Evolutionary conservation across 768 basidiomycete species (phyloP).

Genomic region (Erythrobasidium yunnanense): DNA sequence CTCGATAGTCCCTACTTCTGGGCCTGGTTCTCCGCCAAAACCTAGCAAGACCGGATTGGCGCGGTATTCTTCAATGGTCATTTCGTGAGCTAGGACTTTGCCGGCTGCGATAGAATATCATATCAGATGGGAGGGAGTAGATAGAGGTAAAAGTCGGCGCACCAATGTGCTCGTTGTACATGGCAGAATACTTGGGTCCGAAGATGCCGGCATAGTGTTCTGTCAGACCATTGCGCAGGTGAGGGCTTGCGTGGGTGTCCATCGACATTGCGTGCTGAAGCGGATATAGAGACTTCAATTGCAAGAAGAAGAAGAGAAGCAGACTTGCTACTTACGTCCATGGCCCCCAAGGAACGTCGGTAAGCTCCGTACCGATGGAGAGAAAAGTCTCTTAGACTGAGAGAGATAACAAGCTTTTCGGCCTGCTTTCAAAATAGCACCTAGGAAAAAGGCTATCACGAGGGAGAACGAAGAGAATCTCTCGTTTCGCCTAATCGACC

Average conservation of each 20-base stretch:
- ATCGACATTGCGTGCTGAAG: neutral
- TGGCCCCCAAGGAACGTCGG: too few species aligned
- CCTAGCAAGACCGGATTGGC: conserved; percentile 22
- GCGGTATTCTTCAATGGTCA: conserved; percentile 27
- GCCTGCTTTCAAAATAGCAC: too few species aligned
- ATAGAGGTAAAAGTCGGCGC: neutral
- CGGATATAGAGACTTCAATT: neutral
- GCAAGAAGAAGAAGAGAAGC: neutral
- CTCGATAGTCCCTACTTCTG: neutral
- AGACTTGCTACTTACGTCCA: too few species aligned
- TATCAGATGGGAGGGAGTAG: neutral
- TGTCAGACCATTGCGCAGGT: conserved; percentile 17
- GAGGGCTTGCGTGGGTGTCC: neutral
- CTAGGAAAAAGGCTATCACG: too few species aligned
- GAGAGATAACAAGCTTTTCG: too few species aligned
- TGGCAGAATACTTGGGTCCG: conserved; percentile 9
- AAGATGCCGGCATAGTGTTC: conserved; percentile 22
- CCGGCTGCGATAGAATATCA: neutral
- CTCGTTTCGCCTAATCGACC: too few species aligned
- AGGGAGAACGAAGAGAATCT: too few species aligned
- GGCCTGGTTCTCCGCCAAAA: conserved; percentile 24
- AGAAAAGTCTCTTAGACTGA: too few species aligned
- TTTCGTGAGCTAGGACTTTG: conserved; percentile 18
- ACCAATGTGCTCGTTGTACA: conserved; percentile 18
- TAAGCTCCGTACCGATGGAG: too few species aligned